Evolutionary conservation across 345 rosid genomes (phyloP).

Genomic region (Camelina laxa): DNA sequence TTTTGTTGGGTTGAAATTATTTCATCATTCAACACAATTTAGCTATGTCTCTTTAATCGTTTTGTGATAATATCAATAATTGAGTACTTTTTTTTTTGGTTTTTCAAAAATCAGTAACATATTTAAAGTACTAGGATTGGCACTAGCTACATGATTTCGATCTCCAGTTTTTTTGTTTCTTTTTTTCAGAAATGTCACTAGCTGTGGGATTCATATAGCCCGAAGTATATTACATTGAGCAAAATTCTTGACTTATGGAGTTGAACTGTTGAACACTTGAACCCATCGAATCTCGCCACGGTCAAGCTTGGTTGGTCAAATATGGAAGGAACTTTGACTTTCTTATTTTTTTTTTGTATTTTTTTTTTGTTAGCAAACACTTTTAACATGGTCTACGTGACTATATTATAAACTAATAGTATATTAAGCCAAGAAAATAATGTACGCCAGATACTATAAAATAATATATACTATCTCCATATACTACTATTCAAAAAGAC

Average conservation of each 20-base stretch:
- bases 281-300: constrained; percentile 3
- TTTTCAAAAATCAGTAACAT: too few relatives aligned
- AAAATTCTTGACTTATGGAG: too few relatives aligned
- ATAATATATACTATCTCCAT: neutral
- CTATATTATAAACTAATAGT: too few relatives aligned
- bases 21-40: too few relatives aligned
- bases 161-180: neutral
- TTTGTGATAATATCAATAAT: too few relatives aligned
- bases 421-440: too few relatives aligned
- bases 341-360: neutral
- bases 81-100: too few relatives aligned
- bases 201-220: too few relatives aligned
- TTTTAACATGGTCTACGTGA: neutral
- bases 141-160: neutral
- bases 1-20: too few relatives aligned
- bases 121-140: neutral
- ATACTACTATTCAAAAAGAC: constrained; percentile 1
- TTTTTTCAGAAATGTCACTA: neutral
- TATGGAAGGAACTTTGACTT: constrained; percentile 37
- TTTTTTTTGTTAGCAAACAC: neutral
- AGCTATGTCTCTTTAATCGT: too few relatives aligned
- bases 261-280: neutral
- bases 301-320: constrained; percentile 42
- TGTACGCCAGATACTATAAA: neutral
- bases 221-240: too few relatives aligned